Percentiles rank a stretch among this genome's conserved stretches.
phyloP scores from a whole-genome alignment of 2,329 filamentous ascomycete genomes.

The Ceratocystis lukuohia region DNA sequence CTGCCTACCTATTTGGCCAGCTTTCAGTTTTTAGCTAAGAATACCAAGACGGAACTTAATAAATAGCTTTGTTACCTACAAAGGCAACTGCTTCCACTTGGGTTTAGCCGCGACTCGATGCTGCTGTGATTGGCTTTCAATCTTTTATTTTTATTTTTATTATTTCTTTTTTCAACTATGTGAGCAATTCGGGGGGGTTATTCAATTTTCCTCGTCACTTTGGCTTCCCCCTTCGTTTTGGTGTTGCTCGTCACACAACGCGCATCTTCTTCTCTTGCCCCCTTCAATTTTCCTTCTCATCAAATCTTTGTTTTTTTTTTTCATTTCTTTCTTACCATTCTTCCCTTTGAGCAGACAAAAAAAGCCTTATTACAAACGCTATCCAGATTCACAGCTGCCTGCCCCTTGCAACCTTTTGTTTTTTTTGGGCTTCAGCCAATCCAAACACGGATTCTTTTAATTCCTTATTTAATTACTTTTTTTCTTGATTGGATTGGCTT shows the following conservation, averaged over 20 bases:
- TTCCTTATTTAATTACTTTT: not conserved
- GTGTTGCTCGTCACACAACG: not conserved
- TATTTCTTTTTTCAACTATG: too few relatives aligned
- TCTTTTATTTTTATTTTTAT: too few relatives aligned
- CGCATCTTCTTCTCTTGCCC: not conserved
- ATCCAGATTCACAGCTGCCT: not conserved
- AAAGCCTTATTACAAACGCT: too few relatives aligned
- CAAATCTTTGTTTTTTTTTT: not conserved
- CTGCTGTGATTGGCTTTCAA: too few relatives aligned
- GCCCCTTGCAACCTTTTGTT: not conserved
- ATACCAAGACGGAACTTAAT: too few relatives aligned
- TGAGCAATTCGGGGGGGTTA: not conserved
- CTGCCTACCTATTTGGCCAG: too few relatives aligned
- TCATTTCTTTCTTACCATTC: not conserved
- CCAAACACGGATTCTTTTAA: not conserved
- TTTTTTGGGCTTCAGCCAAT: not conserved
- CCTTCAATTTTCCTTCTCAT: not conserved
- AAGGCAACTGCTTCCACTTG: too few relatives aligned
- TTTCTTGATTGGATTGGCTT: not conserved
- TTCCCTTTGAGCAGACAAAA: not conserved
- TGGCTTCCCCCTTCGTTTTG: not conserved
- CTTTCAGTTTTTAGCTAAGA: too few relatives aligned
- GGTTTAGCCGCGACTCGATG: too few relatives aligned
- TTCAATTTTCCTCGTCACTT: not conserved
- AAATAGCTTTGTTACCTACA: too few relatives aligned